Base-by-base conservation (phyloP, 768 basidiomycete genomes). In the Phylloporus arenicola region DNA sequence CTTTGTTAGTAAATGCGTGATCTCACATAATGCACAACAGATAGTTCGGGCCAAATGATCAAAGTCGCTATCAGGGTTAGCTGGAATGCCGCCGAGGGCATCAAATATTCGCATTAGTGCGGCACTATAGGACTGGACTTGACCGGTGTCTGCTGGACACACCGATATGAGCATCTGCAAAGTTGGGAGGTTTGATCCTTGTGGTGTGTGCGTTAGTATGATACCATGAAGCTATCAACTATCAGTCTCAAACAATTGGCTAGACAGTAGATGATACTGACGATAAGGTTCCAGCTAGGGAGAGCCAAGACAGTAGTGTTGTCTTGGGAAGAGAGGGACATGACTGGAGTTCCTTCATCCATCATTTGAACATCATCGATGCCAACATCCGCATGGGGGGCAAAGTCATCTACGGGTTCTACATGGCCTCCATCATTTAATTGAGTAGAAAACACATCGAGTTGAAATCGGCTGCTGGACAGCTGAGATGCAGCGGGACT, bases 201-300 rank as follows among this genome's bases (percentile, higher is more conserved):
- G 68, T 27, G 70, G 62, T 3, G 70, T 69, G 63, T 88, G 86
- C 0, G 77, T 79, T 47, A 87, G 59, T n/a, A 88, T 63, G 25
- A 84, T 71, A 37, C 77, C 73, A 54, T 77, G 79, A 42, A 87
- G 66, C 86, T 88, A 38, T 33, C 12, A 20, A 11, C 47, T 16
- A 16, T 58, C 33, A 57, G 45, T 42, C 43, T 29, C 25, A 25
- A 34, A 34, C 33, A 52, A 34, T 22, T 16, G 20, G 35, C 34
- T 45, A 44, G 47, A n/a, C 20, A 25, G 14, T 25, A 10, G 10
- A 35, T 17, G 31, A 56, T 8, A 63, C 68, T 19, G 61, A 87
- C 86, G 72, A 83, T 77, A 16, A 71, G 69, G 51, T 72, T 76
- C 79, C 79, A 79, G 52, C 80, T 77, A 12, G 75, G 68, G 43